Evolutionary conservation across 2,329 filamentous ascomycete genomes (phyloP).

Genomic region (Penicillium freii): DNA sequence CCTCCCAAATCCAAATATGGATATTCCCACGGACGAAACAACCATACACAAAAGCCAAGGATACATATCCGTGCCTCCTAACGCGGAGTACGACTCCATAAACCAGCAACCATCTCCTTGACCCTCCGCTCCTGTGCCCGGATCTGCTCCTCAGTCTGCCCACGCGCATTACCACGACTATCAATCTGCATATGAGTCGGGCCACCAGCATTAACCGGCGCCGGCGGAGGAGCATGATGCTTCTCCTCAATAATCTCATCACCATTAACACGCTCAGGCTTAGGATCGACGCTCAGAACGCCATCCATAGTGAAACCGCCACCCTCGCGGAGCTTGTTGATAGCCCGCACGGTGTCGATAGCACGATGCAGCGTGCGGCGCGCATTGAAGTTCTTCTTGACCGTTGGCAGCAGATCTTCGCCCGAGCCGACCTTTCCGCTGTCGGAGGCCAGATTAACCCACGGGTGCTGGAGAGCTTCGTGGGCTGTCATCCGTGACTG

Average conservation of each 20-base stretch:
- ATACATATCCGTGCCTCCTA: constrained; percentile 16
- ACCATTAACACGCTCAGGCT: constrained; percentile 47
- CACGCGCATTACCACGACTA: constrained; percentile 57
- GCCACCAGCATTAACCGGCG: neutral
- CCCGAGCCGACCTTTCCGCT: constrained; percentile 38
- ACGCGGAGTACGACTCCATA: constrained; percentile 49
- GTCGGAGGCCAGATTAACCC: constrained; percentile 59
- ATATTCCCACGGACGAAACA: neutral
- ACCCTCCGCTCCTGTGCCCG: constrained; percentile 59
- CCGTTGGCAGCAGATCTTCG: constrained; percentile 61
- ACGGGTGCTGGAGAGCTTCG: constrained; percentile 65
- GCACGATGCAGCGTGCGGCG: constrained; percentile 64
- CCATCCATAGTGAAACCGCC: constrained; percentile 64
- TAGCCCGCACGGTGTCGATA: constrained; percentile 66
- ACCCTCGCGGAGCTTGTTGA: constrained; percentile 65
- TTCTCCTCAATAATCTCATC: constrained; percentile 43
- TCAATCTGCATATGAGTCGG: constrained; percentile 54
- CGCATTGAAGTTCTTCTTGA: constrained; percentile 71
- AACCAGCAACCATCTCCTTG: constrained; percentile 56
- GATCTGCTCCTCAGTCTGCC: constrained; percentile 63
- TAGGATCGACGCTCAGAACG: constrained; percentile 56
- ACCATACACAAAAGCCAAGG: neutral
- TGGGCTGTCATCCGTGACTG: constrained; percentile 86
- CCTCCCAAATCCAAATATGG: neutral
- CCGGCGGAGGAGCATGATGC: constrained; percentile 21